Percentiles rank a stretch among this genome's conserved stretches.
These are phyloP conservation scores for Boletus rex-veris DNA, from an alignment of 768 basidiomycete genomes.

Conservation along the genomic window DNA sequence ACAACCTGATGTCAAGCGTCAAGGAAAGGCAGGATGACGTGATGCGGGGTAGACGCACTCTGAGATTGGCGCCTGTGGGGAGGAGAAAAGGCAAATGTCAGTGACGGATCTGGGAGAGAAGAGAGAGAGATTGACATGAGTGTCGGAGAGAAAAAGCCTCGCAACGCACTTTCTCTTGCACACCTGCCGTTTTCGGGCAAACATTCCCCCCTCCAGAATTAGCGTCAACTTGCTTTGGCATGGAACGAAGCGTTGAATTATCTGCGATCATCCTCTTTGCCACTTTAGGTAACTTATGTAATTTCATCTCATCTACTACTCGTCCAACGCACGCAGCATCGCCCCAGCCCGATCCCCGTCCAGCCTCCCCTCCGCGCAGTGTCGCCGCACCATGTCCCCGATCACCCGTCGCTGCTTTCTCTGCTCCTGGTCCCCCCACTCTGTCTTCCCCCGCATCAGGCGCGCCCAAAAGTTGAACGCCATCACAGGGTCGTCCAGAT, in stretches of 20 bases:
- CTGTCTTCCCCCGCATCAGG: constrained; percentile 42
- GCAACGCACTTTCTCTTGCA: no score
- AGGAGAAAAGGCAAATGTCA: constrained; percentile 26
- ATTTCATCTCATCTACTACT: constrained; percentile 12
- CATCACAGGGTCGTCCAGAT: constrained; percentile 44
- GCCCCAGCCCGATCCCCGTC: constrained; percentile 8
- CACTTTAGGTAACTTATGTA: neutral
- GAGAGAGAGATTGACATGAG: constrained; percentile 37
- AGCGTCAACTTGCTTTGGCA: neutral
- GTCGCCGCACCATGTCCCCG: constrained; percentile 30
- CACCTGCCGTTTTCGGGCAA: neutral
- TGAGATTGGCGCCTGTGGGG: constrained; percentile 74
- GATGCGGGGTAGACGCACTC: constrained; percentile 46
- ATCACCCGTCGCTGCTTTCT: constrained; percentile 41
- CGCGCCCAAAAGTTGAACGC: constrained; percentile 61
- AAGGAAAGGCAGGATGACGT: constrained; percentile 21
- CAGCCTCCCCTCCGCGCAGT: constrained; percentile 27
- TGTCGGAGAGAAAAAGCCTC: neutral
- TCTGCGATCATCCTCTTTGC: no score
- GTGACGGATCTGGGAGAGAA: constrained; percentile 26
- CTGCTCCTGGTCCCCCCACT: constrained; percentile 51
- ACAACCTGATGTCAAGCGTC: constrained; percentile 53
- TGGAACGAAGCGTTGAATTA: no score
- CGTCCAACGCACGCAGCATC: constrained; percentile 22
- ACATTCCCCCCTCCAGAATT: neutral